These are phyloP conservation scores for Saccharomycopsis olivae DNA, from an alignment of 805 yeast species.

Conservation along the genomic window DNA sequence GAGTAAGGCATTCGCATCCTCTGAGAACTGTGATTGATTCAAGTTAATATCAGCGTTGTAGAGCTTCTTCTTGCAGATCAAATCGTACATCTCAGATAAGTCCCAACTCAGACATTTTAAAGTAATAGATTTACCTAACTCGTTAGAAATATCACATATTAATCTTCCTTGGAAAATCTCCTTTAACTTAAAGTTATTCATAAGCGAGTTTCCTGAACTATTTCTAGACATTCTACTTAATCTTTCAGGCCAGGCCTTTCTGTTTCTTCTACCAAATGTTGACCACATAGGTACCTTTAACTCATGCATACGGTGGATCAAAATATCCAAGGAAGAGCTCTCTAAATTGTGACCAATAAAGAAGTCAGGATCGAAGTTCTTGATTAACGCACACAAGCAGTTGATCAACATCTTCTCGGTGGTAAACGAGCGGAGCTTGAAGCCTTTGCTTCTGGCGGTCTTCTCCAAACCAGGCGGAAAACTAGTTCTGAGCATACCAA, in stretches of 20 bases:
- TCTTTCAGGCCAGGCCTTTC: constrained; percentile 69
- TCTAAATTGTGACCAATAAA: constrained; percentile 83
- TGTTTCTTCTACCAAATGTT: constrained; percentile 69
- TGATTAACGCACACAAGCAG: constrained; percentile 63
- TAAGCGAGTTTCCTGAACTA: constrained; percentile 30
- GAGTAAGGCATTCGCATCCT: constrained; percentile 55
- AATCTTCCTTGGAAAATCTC: constrained; percentile 79
- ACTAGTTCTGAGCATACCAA: constrained; percentile 39
- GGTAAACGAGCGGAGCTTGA: constrained; percentile 48
- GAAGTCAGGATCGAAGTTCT: constrained; percentile 78
- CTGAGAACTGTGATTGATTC: constrained; percentile 52
- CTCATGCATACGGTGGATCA: constrained; percentile 73
- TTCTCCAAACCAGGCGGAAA: constrained; percentile 71
- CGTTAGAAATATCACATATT: constrained; percentile 87
- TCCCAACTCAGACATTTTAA: constrained; percentile 93
- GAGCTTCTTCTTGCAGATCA: constrained; percentile 58
- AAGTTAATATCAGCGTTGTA: constrained; percentile 63
- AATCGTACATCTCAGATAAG: constrained; percentile 78
- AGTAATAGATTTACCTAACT: constrained; percentile 87
- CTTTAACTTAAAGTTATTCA: constrained; percentile 45
- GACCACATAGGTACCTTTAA: constrained; percentile 69
- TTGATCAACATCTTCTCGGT: constrained; percentile 67
- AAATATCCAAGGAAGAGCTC: constrained; percentile 62
- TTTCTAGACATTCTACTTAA: constrained; percentile 35
- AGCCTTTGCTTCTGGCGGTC: constrained; percentile 43